Base-by-base conservation (phyloP, 805 yeast species). In the Kazachstania viticola region DNA sequence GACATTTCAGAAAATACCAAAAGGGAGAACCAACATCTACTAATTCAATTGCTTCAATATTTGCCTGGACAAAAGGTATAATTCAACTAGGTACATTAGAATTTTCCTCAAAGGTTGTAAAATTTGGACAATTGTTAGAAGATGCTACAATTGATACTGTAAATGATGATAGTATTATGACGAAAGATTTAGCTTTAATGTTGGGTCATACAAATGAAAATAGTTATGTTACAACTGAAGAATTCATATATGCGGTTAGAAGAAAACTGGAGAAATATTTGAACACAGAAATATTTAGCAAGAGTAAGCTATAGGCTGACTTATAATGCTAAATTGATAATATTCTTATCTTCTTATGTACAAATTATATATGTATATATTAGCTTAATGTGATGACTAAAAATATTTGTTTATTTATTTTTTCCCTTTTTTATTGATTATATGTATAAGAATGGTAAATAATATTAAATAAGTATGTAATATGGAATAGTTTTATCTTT, bases 1-100 rank as follows among this genome's bases (percentile, higher is more conserved):
- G 97, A 64, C 97, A 87, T 61, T 88, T 70, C 66, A 80, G 96
- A 67, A 87, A 78, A 61, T 81, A 83, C 61, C 96, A 87, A 65
- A 80, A 79, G 61, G 97, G 96, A 44, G 80, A 83, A 58, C 95
- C 85, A 64, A 87, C 97, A 12, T 83, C 95, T 6, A 87, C 97
- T 35, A 88, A 88, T 65, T 85, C 96, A 14, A 87, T 88, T 60
- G 96, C 96, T 4, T 84, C 95, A 12, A 87, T 87, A 46, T 87
- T 79, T 55, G 97, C 96, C 21, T 87, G 96, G 97, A 68, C 94
- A 23, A 77, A 94, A 51, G 96, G 96, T 51, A 60, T 87, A 29
- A 73, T 74, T 43, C 94, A 85, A 64, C 79, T 96, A 62, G 96
- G 96, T 46, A 75, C 69, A 51, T 66, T 87, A 39, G 97, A 87